Base-by-base conservation (phyloP, 2,329 filamentous ascomycete species). In the Trichoderma oligosporum region DNA sequence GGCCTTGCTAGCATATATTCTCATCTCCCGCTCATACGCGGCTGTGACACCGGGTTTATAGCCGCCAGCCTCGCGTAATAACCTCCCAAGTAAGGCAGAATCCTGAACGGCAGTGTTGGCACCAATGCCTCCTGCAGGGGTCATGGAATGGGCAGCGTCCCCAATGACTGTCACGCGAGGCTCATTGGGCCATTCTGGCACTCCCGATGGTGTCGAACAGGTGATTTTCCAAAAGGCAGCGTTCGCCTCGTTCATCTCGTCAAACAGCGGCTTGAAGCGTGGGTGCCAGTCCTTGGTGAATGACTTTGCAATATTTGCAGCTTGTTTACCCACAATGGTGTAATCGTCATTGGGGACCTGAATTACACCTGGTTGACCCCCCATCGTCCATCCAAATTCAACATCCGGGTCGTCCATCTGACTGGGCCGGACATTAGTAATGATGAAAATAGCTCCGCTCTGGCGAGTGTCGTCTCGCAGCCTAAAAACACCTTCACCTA, bases 211-310 rank as follows among this genome's bases (percentile, higher is more conserved):
- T 0, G 75, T 78, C 0, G 82, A 85, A 61, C 82, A 86, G 2
- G 83, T 85, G 46, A 87, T 85, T 63, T 85, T 86, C 82, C 82
- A 86, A 61, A 87, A 86, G 0, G 84, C 83, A 0, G 83, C 80
- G 61, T 86, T 81, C 0, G 68, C 61, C 56, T 78, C 79, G 4
- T 72, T 66, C 80, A 85, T 85, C 33, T 83, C 63, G 5, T 85
- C 81, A 58, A 87, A 80, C 0, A 87, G 68, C 1, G 82, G 76
- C 65, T 74, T 78, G 44, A 86, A 69, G 2, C 77, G 74, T 11
- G 78, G 73, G 64, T 84, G 75, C 84, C 83, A 87, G 31, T 79
- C 66, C 14, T 70, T 65, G 0, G 81, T 79, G 0, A 86, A 67
- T 1, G 68, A 64, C 66, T 79, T 81, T n/a, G 83, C 82, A 1